Conservation (phyloP, 805 yeast species). For the Kazachstania martiniae region DNA sequence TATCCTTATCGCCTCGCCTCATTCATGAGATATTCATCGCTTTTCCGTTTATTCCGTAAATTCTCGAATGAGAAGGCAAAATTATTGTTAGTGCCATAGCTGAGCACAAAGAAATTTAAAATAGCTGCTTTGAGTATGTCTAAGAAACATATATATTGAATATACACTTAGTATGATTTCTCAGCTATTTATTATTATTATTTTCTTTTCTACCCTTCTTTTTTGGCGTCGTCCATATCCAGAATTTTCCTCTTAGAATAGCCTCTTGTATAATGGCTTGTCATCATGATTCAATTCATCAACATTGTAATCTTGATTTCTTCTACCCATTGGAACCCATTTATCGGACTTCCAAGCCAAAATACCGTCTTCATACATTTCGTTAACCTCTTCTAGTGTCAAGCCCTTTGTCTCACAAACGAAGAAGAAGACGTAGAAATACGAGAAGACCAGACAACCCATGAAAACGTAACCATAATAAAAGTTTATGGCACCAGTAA, state of each 20-base stretch:
- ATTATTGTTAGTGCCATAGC: not conserved
- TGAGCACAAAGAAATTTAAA: not conserved
- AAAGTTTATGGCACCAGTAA: constrained; percentile 53
- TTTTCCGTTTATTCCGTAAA: no score
- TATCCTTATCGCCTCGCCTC: no score
- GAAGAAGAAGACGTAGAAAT: constrained; percentile 56
- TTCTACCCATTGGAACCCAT: constrained; percentile 39
- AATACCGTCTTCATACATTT: constrained; percentile 33
- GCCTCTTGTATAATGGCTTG: constrained; percentile 16
- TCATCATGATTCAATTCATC: constrained; percentile 14
- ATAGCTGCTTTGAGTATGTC: not conserved
- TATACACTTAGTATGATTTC: not conserved
- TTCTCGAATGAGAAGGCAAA: no score
- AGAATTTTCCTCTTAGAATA: no score
- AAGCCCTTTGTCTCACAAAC: constrained; percentile 71
- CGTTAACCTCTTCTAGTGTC: constrained; percentile 70
- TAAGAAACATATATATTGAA: no score
- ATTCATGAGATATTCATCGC: no score
- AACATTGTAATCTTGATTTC: constrained; percentile 17
- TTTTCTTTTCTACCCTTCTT: not conserved
- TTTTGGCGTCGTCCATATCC: no score
- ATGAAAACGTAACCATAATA: constrained; percentile 51
- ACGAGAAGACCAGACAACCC: constrained; percentile 40
- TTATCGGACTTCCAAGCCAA: constrained; percentile 34
- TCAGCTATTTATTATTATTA: not conserved